Percentiles rank a stretch among this genome's conserved stretches.
Conservation (phyloP, 192 early-diverging fungal species). For the Phycomyces nitens region DNA sequence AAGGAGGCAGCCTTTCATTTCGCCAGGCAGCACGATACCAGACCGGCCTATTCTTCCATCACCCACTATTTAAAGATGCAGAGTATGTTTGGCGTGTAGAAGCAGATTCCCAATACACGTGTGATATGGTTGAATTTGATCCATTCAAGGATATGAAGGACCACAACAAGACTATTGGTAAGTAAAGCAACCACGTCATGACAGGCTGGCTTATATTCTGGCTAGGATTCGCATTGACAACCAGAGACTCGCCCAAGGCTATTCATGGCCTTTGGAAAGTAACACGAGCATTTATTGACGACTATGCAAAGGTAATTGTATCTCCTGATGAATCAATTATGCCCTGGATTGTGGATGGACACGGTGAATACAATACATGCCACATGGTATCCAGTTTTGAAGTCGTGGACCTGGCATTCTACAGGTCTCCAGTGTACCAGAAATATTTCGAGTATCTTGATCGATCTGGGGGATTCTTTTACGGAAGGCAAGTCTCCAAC, state of each 20-base stretch:
- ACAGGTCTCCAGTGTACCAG: slow-evolving; percentile 59
- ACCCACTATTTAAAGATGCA: slow-evolving; percentile 62
- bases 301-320: slow-evolving; percentile 40
- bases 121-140: slow-evolving; percentile 74
- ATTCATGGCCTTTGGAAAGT: slow-evolving; percentile 72
- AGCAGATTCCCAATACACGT: slow-evolving; percentile 70
- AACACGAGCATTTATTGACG: slow-evolving; percentile 44
- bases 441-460: slow-evolving; percentile 74
- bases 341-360: slow-evolving; percentile 50
- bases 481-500: slow-evolving; percentile 53
- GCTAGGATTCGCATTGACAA: slow-evolving; percentile 51
- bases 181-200: no score
- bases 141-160: slow-evolving; percentile 73
- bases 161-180: slow-evolving; percentile 65
- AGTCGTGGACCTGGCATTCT: slow-evolving; percentile 69
- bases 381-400: slow-evolving; percentile 87
- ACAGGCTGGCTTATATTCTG: no score
- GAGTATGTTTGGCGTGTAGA: slow-evolving; percentile 85
- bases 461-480: slow-evolving; percentile 79
- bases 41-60: slow-evolving; percentile 73
- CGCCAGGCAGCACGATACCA: slow-evolving; percentile 67
- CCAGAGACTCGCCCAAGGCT: slow-evolving; percentile 54
- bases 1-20: slow-evolving; percentile 58
- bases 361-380: slow-evolving; percentile 57
- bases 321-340: slow-evolving; percentile 34